Evolutionary conservation across 306 rosid genomes (phyloP).

Genomic region (Hippophae gyantsensis): DNA sequence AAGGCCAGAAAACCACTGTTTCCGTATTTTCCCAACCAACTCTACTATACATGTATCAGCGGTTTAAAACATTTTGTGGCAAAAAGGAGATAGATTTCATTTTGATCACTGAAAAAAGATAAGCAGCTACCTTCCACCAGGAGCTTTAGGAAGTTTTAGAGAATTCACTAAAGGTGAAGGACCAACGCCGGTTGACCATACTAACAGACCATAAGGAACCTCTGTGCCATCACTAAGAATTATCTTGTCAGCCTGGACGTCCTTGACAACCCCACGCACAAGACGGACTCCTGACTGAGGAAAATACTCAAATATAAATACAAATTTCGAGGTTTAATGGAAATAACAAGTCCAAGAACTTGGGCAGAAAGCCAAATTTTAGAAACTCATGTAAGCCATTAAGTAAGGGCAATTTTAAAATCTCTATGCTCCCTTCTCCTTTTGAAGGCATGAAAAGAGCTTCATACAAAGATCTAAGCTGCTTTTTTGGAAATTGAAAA

Average conservation of each 20-base stretch:
- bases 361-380: not conserved
- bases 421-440: too few relatives aligned
- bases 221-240: conserved; percentile 83
- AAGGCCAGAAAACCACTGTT: too few relatives aligned
- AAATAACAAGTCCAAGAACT: not conserved
- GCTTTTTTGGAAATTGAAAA: too few relatives aligned
- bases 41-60: too few relatives aligned
- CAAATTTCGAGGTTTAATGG: conserved; percentile 5
- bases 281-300: conserved; percentile 95
- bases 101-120: not conserved
- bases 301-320: conserved; percentile 21
- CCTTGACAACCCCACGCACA: conserved; percentile 83
- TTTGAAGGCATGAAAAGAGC: too few relatives aligned
- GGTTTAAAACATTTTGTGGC: too few relatives aligned
- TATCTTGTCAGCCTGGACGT: conserved; percentile 58
- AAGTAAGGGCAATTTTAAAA: too few relatives aligned
- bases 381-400: too few relatives aligned
- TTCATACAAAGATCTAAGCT: too few relatives aligned
- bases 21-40: too few relatives aligned
- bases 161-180: conserved; percentile 62
- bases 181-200: conserved; percentile 99
- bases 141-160: conserved; percentile 70
- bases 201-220: conserved; percentile 90
- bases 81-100: not conserved
- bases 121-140: conserved; percentile 75